Percentiles rank a stretch among this genome's conserved stretches.
Conservation (phyloP, 2,329 filamentous ascomycete genomes). For the Botryosphaeria agaves region DNA sequence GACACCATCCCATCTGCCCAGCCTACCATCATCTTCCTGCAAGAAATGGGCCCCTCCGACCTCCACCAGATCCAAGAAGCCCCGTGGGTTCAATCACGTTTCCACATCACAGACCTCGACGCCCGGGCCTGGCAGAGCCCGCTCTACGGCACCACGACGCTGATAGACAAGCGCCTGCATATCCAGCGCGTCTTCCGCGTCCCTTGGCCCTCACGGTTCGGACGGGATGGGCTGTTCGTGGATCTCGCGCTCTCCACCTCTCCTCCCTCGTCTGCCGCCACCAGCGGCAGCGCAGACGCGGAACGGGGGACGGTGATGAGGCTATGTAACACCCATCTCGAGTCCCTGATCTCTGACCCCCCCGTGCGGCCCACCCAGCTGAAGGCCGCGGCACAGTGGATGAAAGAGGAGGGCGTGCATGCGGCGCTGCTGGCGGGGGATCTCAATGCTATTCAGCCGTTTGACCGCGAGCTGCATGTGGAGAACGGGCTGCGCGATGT, state of each 20-base stretch:
- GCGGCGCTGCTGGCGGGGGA: conserved; percentile 35
- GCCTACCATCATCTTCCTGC: conserved; percentile 30
- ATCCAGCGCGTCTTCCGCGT: conserved; percentile 32
- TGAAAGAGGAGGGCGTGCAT: conserved; percentile 21
- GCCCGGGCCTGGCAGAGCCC: conserved; percentile 25
- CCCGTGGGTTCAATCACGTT: conserved; percentile 30
- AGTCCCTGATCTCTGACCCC: conserved; percentile 32
- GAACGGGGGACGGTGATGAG: conserved; percentile 18
- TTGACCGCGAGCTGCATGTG: conserved; percentile 29
- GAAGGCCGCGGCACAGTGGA: conserved; percentile 22
- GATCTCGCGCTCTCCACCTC: conserved; percentile 21
- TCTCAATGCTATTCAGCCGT: conserved; percentile 39
- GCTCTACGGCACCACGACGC: conserved; percentile 34
- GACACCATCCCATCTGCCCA: conserved; percentile 6
- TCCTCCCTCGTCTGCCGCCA: neutral
- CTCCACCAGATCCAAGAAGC: conserved; percentile 24
- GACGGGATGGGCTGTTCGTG: conserved; percentile 38
- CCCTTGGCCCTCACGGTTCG: conserved; percentile 31
- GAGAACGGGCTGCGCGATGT: conserved; percentile 34
- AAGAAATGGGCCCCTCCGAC: conserved; percentile 33
- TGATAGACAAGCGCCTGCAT: conserved; percentile 30
- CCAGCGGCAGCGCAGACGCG: conserved; percentile 1
- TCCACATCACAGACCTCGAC: conserved; percentile 31
- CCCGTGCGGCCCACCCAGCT: conserved; percentile 34
- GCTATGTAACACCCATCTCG: conserved; percentile 40